Base-by-base conservation (phyloP, 768 basidiomycete species). In the Boletellus sp. region DNA sequence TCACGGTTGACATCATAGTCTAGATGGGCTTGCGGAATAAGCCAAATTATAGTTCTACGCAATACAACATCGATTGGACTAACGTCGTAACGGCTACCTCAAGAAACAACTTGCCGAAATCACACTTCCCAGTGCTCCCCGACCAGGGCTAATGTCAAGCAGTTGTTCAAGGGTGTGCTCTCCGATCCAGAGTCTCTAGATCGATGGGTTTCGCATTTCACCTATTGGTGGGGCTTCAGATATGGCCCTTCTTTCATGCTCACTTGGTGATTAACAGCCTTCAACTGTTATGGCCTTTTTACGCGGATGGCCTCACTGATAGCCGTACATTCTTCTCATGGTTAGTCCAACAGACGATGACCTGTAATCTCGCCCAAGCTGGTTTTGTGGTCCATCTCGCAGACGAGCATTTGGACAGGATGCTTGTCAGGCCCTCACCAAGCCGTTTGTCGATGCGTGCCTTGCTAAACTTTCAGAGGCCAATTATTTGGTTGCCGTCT, bases 11-110 rank as follows among this genome's bases (percentile, higher is more conserved):
- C 35, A 40, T 23, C 43, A 28, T 20, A 3, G 42, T 28, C 42
- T 53, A 88, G 88, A 80, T 85, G 19, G 87, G 85, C 24, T 68
- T 89, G 36, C 77, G 87, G 37, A 86, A 89, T 56, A 88, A 87
- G 60, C 85, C 87, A 4, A 66, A 78, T n/a, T 90, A 88, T 65
- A 84, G 88, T 57, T 87, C 89, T 1, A 84, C 78, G 6, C 88
- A 87, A 58, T 91, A 93, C 62, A 90, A 89, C 54, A 67, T 87
- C 15, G 90, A 93, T 50, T 91, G 90, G 88, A 84, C 91, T 3
- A 86, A 81, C 58, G 78, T 89, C 8, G 79, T 93, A 28, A 90
- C 87, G 0, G 81, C 44, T 88, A 91, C 60, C 72, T 93, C 69
- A 90, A 87, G 72, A 92, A 91, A 59, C 89, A 89, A 57, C 72